Evolutionary conservation across 805 yeast genomes (phyloP), one percentile per base, ranked within the genome.

Genomic region (Jamesozyma hellenica): DNA sequence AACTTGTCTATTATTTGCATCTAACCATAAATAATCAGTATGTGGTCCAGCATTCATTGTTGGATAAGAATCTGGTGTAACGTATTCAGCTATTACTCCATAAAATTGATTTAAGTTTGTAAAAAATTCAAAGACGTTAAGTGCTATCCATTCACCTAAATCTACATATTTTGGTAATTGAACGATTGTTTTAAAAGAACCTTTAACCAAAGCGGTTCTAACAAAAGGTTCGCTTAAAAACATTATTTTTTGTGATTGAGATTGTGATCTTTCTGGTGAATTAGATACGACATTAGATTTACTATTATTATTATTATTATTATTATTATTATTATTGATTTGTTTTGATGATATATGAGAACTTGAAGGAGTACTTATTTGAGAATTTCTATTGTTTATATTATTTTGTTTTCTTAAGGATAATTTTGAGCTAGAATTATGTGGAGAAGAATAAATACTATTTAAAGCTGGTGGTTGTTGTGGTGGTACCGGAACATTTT

Each of bases 11-110:
- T 83, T 84, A 41, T 79, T 74, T 32, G 77, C 70, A 60, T 85
- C 95, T 16, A 86, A 73, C 96, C 97, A 92, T 28, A 84, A 65
- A 54, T 92, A 92, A 52, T 87, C 95, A 4, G 88, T 79, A 42
- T 79, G 79, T 2, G 95, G 86, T 4, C 96, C 98, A 0, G 97
- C 98, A 51, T 77, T 86, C 98, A 92, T 92, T 1, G 90, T 80
- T 11, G 95, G 95, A 52, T 79, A 85, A 23, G 79, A 74, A 51
- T 84, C 94, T 0, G 95, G 88, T 2, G 95, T 86, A 31, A 90
- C 85, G 51, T 84, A 87, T 50, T 90, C 97, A 2, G 87, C 74
- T 33, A 92, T 74, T n/a, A 87, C 82, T 1, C 92, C 94, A 58
- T 85, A 87, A 53, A 90, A 87, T 55, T 83, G 92, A 49, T 83